A percentile compares a stretch with the other conserved stretches of the same genome.
These are phyloP conservation scores for Tetradesmus obliquus DNA, from an alignment of 139 green algal genomes.

Conservation along the genomic window DNA sequence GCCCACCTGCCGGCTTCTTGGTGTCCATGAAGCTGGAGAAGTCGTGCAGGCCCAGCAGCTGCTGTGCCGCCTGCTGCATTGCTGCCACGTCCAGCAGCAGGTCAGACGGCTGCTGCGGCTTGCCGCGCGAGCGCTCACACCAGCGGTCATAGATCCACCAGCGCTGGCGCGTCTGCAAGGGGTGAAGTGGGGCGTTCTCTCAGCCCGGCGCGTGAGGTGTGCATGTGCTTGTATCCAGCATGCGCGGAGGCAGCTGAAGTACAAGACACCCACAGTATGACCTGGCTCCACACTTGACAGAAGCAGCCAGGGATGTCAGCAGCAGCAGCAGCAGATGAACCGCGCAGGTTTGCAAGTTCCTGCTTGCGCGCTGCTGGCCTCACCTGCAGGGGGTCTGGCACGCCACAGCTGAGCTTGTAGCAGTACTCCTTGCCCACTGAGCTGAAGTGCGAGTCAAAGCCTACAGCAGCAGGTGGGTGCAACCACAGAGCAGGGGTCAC, in stretches of 20 bases:
- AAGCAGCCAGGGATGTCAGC: not conserved
- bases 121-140: constrained; percentile 53
- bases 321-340: not conserved
- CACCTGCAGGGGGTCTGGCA: constrained; percentile 55
- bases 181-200: too few species aligned
- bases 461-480: constrained; percentile 37
- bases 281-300: not conserved
- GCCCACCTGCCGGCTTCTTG: constrained; percentile 54
- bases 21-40: constrained; percentile 61
- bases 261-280: not conserved
- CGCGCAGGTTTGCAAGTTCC: not conserved
- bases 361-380: not conserved
- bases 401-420: constrained; percentile 49
- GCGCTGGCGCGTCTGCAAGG: constrained; percentile 46
- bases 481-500: not conserved
- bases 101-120: constrained; percentile 48
- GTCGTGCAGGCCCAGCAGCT: constrained; percentile 57
- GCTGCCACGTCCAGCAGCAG: constrained; percentile 50
- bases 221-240: not conserved
- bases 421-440: constrained; percentile 59
- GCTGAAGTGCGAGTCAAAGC: constrained; percentile 60
- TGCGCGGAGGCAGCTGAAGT: not conserved
- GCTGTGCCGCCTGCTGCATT: constrained; percentile 53
- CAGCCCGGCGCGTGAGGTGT: not conserved
- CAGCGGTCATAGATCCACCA: constrained; percentile 64